Conservation (phyloP, 2,329 filamentous ascomycete species). For the Venturia oleaginea region DNA sequence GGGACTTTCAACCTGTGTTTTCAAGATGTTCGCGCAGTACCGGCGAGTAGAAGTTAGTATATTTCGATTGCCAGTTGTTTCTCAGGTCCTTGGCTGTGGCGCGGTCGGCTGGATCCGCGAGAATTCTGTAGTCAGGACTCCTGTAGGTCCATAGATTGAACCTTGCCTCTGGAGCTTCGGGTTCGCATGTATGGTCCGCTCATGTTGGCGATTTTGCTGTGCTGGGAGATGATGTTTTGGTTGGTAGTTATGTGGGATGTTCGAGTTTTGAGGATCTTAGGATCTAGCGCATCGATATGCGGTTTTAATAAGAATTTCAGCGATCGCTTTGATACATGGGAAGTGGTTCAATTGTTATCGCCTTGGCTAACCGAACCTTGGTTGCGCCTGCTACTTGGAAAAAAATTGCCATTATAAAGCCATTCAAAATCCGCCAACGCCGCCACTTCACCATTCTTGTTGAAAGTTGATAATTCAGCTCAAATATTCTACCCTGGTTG, state of each 20-base stretch:
- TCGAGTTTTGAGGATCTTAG: neutral
- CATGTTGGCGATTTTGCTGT: neutral
- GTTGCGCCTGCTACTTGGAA: neutral
- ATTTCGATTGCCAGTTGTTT: neutral
- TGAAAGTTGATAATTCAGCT: too few relatives aligned
- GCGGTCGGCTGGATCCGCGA: neutral
- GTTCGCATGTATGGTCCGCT: neutral
- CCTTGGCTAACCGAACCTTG: neutral
- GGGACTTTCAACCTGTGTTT: neutral
- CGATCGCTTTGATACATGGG: neutral
- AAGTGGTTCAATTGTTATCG: neutral
- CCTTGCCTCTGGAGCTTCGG: neutral
- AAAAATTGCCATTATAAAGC: too few relatives aligned
- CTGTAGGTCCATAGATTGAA: too few relatives aligned
- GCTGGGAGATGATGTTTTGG: neutral
- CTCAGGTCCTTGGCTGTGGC: neutral
- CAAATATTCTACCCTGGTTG: too few relatives aligned
- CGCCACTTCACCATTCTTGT: too few relatives aligned
- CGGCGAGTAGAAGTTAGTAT: neutral
- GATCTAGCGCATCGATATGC: neutral
- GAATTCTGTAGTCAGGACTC: neutral
- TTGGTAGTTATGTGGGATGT: neutral
- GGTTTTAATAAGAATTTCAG: neutral
- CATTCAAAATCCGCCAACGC: too few relatives aligned
- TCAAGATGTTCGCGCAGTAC: neutral